Percentiles rank a stretch among this genome's conserved stretches.
phyloP scores from a whole-genome alignment of 768 basidiomycete genomes.

The Agaricus bisporus region DNA sequence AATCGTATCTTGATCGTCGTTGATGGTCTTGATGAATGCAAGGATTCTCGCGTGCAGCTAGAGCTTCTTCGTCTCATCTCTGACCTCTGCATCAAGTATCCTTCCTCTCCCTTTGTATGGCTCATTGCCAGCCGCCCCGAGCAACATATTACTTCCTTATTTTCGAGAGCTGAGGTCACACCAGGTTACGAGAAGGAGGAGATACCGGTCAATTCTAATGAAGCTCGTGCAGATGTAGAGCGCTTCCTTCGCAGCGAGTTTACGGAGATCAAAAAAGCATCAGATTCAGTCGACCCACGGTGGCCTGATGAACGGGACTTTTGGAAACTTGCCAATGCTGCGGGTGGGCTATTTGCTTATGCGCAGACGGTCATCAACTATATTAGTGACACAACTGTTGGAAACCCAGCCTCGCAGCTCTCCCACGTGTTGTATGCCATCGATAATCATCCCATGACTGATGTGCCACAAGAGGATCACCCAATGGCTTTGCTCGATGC shows the following conservation, averaged over 20 bases:
- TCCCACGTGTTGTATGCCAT: background rate
- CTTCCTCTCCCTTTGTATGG: background rate
- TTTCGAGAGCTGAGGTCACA: background rate
- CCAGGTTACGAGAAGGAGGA: background rate
- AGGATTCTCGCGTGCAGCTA: background rate
- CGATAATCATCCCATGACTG: background rate
- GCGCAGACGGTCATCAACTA: background rate
- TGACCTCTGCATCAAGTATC: background rate
- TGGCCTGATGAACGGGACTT: background rate
- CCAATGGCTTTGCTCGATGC: conserved; percentile 9
- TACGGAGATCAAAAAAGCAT: background rate
- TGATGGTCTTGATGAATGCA: conserved; percentile 1
- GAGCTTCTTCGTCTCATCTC: background rate
- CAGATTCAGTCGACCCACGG: background rate
- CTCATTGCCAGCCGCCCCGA: background rate
- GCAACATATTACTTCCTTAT: background rate
- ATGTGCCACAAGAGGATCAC: background rate
- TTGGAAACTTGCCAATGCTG: background rate
- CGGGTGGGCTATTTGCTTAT: background rate
- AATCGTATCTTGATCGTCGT: background rate
- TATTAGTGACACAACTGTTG: background rate
- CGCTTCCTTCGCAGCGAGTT: background rate
- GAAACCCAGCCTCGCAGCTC: background rate
- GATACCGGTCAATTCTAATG: background rate
- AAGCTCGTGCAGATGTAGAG: background rate